Percentiles rank a stretch among this genome's conserved stretches.
These are phyloP conservation scores for Coleophoma eucalyptorum DNA, from an alignment of 2,329 filamentous ascomycete species.

Conservation along the genomic window DNA sequence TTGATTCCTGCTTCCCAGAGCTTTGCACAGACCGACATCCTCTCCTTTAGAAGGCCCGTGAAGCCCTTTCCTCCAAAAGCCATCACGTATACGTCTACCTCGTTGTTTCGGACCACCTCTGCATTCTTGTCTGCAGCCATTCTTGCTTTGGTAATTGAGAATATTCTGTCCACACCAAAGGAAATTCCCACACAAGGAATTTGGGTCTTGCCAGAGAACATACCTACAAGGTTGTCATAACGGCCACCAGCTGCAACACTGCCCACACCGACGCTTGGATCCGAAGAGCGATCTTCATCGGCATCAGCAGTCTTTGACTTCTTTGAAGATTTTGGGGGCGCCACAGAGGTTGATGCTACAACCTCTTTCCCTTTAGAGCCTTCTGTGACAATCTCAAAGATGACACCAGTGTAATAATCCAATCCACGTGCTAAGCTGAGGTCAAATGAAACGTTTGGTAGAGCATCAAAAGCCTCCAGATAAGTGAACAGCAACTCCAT, in stretches of 20 bases:
- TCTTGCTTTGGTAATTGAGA: constrained; percentile 81
- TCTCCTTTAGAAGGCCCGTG: constrained; percentile 74
- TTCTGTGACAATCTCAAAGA: constrained; percentile 77
- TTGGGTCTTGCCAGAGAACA: constrained; percentile 82
- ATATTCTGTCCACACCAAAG: constrained; percentile 94
- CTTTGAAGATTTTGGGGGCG: constrained; percentile 30
- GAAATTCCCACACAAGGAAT: constrained; percentile 91
- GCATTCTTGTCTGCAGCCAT: constrained; percentile 58
- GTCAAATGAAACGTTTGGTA: constrained; percentile 80
- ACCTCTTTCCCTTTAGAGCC: constrained; percentile 54
- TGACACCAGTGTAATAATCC: constrained; percentile 80
- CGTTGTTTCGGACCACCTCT: constrained; percentile 58
- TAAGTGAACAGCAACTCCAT: constrained; percentile 80
- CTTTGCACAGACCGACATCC: constrained; percentile 72
- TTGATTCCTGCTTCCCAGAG: constrained; percentile 89
- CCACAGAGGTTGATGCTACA: constrained; percentile 27
- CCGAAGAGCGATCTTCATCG: constrained; percentile 66
- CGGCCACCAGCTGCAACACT: constrained; percentile 86
- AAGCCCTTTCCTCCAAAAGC: constrained; percentile 87
- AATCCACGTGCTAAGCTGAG: constrained; percentile 84
- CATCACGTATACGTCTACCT: constrained; percentile 93
- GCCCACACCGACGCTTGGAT: constrained; percentile 79
- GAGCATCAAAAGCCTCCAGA: constrained; percentile 70
- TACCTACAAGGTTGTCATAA: constrained; percentile 90
- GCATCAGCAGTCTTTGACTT: constrained; percentile 45